Base-by-base conservation (phyloP, 129 eudicot species). In the Apium graveolens region DNA sequence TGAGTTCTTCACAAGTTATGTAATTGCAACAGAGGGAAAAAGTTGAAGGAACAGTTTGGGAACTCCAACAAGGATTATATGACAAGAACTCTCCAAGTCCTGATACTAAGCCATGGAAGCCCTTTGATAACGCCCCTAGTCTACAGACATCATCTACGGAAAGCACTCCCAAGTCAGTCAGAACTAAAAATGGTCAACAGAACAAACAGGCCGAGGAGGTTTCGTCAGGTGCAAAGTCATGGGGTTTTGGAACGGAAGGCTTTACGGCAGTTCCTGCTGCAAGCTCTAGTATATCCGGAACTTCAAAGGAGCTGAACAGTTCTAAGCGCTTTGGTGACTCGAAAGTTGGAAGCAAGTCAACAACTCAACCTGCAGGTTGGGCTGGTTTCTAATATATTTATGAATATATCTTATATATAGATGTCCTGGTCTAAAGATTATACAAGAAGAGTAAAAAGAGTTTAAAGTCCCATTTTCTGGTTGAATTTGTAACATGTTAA, bases 361-460 rank as follows among this genome's bases (percentile, higher is more conserved):
- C 85, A 24, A 70, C 95, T 70, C 97, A 90, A 81, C 97, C 99
- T n/a, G 97, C 99, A 39, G 99, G 99, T 77, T 96, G 97, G 99
- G 97, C 99, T 55, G 97, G 99, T 73, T 96, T 96, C 85, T 96
- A 88, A 74, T 62, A 42, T 82, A 29, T 66, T 31, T 66, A 31
- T 66, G 72, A 12, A 2, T 38, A 38, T 13, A 31, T 66, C n/a
- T 7, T 14, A 11, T 32, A 12, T 66, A 27, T 66, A 66, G 38
- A 32, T 27, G 37, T 66, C 72, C 39, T 31, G 39, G 39, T 66
- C 72, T 5, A 66, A 66, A 66, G 9, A 66, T 29, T 31, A 20
- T 31, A 31, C 39, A 66, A 66, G 39, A 65, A 32, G 39, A 31
- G 39, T 32, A 16, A 66, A 66, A 60, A 60, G 26, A n/a, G 68